Percentiles rank a stretch among this genome's conserved stretches.
Evolutionary conservation across 176 grass and related monocot genomes (phyloP).

Genomic region (Echinochloa phyllopogon): DNA sequence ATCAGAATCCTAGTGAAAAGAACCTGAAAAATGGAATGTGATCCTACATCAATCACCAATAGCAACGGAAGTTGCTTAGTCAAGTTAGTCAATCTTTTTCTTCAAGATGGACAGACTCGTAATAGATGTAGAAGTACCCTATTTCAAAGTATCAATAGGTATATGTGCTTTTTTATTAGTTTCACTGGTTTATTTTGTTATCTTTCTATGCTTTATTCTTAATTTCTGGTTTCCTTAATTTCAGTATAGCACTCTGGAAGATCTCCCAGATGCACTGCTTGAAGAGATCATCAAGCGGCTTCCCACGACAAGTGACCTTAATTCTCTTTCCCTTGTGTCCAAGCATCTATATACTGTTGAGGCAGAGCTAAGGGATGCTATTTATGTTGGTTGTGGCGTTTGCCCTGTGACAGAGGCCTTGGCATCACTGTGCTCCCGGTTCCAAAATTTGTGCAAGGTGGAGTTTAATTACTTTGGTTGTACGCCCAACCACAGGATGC

Average conservation of each 20-base stretch:
- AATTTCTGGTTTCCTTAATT: not conserved
- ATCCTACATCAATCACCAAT: not conserved
- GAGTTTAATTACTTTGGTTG: constrained; percentile 2
- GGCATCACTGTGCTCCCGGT: not conserved
- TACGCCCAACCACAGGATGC: not conserved
- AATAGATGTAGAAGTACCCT: not conserved
- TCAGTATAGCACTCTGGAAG: not conserved
- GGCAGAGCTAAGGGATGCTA: constrained; percentile 44
- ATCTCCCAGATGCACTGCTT: not conserved
- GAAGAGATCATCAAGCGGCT: constrained; percentile 26
- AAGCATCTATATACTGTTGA: constrained; percentile 51
- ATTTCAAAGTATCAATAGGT: not conserved
- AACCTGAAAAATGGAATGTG: not conserved
- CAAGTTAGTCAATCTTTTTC: not conserved
- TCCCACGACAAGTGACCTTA: constrained; percentile 17
- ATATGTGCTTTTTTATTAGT: not conserved
- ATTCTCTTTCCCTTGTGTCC: constrained; percentile 38
- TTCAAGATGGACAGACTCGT: not conserved
- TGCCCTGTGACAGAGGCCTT: constrained; percentile 30
- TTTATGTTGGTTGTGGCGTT: constrained; percentile 48
- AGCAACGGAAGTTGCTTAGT: not conserved
- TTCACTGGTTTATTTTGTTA: not conserved
- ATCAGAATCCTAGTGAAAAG: not conserved
- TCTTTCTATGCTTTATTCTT: not conserved
- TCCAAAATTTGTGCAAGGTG: constrained; percentile 1